phyloP scores from a whole-genome alignment of 805 yeast species.

The Candida saitoana region DNA sequence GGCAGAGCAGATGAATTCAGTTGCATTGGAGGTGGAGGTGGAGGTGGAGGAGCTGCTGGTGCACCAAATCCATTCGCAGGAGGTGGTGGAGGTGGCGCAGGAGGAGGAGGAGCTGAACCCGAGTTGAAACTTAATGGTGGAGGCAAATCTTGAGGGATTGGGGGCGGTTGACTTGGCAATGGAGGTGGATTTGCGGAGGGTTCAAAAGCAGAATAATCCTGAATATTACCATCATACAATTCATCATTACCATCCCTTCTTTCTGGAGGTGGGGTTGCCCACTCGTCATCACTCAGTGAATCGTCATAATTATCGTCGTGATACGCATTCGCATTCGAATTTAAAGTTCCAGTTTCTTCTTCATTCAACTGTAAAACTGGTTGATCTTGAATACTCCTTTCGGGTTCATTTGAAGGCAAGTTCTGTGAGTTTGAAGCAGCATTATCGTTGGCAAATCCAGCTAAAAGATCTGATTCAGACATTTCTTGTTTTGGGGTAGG shows the following conservation, averaged over 20 bases:
- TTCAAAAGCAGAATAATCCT: not conserved
- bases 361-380: not conserved
- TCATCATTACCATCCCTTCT: not conserved
- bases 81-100: slow-evolving; percentile 22
- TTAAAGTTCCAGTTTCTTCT: slow-evolving; percentile 9
- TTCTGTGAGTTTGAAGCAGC: not conserved
- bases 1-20: slow-evolving; percentile 32
- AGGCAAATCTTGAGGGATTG: slow-evolving; percentile 8
- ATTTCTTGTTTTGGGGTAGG: slow-evolving; percentile 11
- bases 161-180: slow-evolving; percentile 7
- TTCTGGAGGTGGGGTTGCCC: slow-evolving; percentile 9
- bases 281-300: slow-evolving; percentile 8
- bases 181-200: not conserved
- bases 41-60: slow-evolving; percentile 22
- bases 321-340: slow-evolving; percentile 13
- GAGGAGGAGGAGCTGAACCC: slow-evolving; percentile 13
- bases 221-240: not conserved
- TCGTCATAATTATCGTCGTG: slow-evolving; percentile 7
- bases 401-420: not conserved
- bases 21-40: slow-evolving; percentile 20
- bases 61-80: slow-evolving; percentile 7
- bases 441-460: not conserved
- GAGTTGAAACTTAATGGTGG: slow-evolving; percentile 8
- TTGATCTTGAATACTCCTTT: not conserved
- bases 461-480: slow-evolving; percentile 2